These are phyloP conservation scores for Firmiana major DNA, from an alignment of 345 rosid species.

Conservation along the genomic window DNA sequence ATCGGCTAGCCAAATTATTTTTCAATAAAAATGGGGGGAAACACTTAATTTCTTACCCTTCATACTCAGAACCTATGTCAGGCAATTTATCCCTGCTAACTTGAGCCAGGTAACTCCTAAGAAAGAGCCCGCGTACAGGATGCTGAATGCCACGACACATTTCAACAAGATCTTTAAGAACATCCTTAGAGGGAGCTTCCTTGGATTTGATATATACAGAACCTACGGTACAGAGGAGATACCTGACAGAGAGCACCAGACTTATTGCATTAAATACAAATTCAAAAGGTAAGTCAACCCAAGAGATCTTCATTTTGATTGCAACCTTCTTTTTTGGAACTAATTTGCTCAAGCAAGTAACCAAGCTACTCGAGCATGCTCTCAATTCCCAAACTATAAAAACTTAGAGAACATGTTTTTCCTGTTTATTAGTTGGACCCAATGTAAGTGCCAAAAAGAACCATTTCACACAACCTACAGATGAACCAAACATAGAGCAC, in stretches of 20 bases:
- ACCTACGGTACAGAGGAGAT: conserved; percentile 95
- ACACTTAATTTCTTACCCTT: conserved; percentile 63
- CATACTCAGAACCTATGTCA: conserved; percentile 88
- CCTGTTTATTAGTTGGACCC: not conserved
- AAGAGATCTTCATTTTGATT: not conserved
- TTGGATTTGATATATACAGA: conserved; percentile 91
- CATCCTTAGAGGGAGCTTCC: conserved; percentile 96
- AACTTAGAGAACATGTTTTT: not conserved
- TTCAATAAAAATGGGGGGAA: not conserved
- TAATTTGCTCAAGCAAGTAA: not conserved
- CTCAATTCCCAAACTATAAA: not conserved
- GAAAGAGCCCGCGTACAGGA: conserved; percentile 95
- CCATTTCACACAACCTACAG: not conserved
- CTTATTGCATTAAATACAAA: not conserved
- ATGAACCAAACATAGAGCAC: not conserved
- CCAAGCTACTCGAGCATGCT: not conserved
- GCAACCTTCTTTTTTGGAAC: not conserved
- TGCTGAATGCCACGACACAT: conserved; percentile 99
- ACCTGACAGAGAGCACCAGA: conserved; percentile 37
- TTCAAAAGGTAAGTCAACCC: not conserved
- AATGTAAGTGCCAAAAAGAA: not conserved
- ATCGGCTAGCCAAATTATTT: not conserved
- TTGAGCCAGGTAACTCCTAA: conserved; percentile 96
- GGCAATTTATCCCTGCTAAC: conserved; percentile 93
- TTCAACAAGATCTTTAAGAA: conserved; percentile 96